Conservation (phyloP, 164 flowering plant genomes). For the Malania oleifera region DNA sequence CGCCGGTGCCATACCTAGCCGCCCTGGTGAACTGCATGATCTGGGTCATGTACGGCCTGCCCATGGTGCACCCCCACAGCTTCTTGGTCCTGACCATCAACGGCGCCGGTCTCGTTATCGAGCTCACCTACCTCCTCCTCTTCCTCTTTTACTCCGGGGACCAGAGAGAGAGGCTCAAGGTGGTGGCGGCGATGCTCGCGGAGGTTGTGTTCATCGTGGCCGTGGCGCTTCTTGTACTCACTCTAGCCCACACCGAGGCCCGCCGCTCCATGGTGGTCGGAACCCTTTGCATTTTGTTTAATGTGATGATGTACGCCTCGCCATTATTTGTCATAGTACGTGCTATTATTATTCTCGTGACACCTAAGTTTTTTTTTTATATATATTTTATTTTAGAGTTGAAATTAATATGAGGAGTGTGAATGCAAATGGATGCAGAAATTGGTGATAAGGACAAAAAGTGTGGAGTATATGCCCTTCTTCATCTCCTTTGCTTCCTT, state of each 20-base stretch:
- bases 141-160: slow-evolving; percentile 49
- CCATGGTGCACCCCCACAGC: slow-evolving; percentile 67
- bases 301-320: slow-evolving; percentile 61
- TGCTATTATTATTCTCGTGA: too few relatives aligned
- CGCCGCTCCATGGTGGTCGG: slow-evolving; percentile 48
- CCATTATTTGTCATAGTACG: slow-evolving; percentile 72
- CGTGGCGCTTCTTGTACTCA: slow-evolving; percentile 31
- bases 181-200: slow-evolving; percentile 22
- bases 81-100: slow-evolving; percentile 59
- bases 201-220: slow-evolving; percentile 34
- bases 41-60: slow-evolving; percentile 78
- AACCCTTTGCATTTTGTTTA: slow-evolving; percentile 37
- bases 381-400: background rate
- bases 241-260: slow-evolving; percentile 32
- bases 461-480: slow-evolving; percentile 82
- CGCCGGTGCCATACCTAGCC: slow-evolving; percentile 67
- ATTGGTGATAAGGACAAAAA: slow-evolving; percentile 62
- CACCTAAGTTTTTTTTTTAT: background rate
- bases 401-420: background rate
- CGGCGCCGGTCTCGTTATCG: slow-evolving; percentile 54
- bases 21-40: slow-evolving; percentile 70
- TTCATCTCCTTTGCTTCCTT: slow-evolving; percentile 52
- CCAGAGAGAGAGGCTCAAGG: slow-evolving; percentile 31
- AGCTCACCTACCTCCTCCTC: slow-evolving; percentile 44
- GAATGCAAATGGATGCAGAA: slow-evolving; percentile 34